These are phyloP conservation scores for Tricholoma matsutake DNA, from an alignment of 768 basidiomycete genomes.

Conservation along the genomic window DNA sequence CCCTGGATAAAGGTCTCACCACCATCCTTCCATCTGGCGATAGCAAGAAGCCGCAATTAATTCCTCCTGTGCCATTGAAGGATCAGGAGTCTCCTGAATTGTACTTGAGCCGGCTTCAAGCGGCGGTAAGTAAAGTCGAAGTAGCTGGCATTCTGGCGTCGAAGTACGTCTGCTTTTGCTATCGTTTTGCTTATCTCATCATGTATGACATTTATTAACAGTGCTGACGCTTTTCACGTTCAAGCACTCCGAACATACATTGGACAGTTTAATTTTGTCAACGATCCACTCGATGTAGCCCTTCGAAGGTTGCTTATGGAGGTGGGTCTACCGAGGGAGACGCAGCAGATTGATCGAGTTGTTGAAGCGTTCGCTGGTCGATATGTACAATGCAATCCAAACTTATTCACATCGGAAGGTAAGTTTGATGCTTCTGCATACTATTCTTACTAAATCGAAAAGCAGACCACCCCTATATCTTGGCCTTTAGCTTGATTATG, in stretches of 20 bases:
- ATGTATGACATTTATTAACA: slow-evolving; percentile 26
- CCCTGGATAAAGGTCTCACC: slow-evolving; percentile 38
- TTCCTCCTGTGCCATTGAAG: slow-evolving; percentile 47
- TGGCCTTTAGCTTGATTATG: slow-evolving; percentile 98
- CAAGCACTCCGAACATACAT: slow-evolving; percentile 72
- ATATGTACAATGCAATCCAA: slow-evolving; percentile 81
- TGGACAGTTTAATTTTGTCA: slow-evolving; percentile 69
- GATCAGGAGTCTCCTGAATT: slow-evolving; percentile 65
- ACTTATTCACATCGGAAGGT: slow-evolving; percentile 78
- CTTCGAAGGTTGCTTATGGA: slow-evolving; percentile 89
- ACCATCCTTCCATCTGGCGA: background rate
- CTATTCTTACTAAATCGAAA: background rate
- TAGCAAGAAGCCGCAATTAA: background rate
- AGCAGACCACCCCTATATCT: slow-evolving; percentile 88
- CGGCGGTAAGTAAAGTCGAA: slow-evolving; percentile 71
- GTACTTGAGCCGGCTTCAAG: slow-evolving; percentile 64
- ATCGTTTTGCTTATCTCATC: slow-evolving; percentile 1
- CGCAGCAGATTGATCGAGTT: slow-evolving; percentile 97
- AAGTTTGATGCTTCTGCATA: slow-evolving; percentile 13
- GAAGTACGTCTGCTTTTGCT: slow-evolving; percentile 44
- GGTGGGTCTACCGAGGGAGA: slow-evolving; percentile 88
- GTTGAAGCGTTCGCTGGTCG: slow-evolving; percentile 91
- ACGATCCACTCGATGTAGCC: slow-evolving; percentile 88
- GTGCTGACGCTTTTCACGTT: slow-evolving; percentile 68
- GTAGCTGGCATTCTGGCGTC: slow-evolving; percentile 78